These are phyloP conservation scores for Syncephalastrum monosporum DNA, from an alignment of 371 early-diverging fungal species.

Conservation along the genomic window DNA sequence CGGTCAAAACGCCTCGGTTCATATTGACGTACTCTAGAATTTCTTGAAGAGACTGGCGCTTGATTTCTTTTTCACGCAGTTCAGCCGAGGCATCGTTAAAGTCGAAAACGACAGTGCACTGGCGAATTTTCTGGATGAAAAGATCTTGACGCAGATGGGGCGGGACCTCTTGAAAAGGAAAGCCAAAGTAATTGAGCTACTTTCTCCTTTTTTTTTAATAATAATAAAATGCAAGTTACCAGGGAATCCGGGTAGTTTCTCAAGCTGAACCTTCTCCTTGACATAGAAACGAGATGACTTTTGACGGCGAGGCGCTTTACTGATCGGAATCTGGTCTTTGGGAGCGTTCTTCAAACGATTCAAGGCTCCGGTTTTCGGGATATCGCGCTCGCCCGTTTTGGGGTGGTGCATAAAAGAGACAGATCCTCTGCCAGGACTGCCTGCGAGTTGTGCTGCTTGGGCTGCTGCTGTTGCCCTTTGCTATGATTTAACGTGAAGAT, in stretches of 20 bases:
- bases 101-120: conserved; percentile 92
- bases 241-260: conserved; percentile 73
- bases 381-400: conserved; percentile 32
- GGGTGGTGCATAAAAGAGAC: conserved; percentile 28
- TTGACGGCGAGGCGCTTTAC: conserved; percentile 82
- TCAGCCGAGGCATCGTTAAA: conserved; percentile 88
- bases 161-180: conserved; percentile 59
- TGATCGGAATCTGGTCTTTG: conserved; percentile 79
- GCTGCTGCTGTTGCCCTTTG: conserved; percentile 5
- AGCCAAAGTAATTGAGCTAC: neutral
- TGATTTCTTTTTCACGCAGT: conserved; percentile 92
- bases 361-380: conserved; percentile 75
- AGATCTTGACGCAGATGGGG: conserved; percentile 74
- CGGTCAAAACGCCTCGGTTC: conserved; percentile 83
- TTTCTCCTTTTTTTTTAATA: neutral
- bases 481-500: no score
- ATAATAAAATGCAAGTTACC: conserved; percentile 49
- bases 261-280: conserved; percentile 78
- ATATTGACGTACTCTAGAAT: conserved; percentile 89
- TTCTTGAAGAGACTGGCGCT: conserved; percentile 86
- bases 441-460: conserved; percentile 4
- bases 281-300: conserved; percentile 87
- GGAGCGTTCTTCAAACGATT: conserved; percentile 79
- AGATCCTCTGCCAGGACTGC: conserved; percentile 1
- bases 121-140: conserved; percentile 85